These are phyloP conservation scores for Porcisia deanei DNA, from an alignment of 208 protist genomes.

Conservation along the genomic window DNA sequence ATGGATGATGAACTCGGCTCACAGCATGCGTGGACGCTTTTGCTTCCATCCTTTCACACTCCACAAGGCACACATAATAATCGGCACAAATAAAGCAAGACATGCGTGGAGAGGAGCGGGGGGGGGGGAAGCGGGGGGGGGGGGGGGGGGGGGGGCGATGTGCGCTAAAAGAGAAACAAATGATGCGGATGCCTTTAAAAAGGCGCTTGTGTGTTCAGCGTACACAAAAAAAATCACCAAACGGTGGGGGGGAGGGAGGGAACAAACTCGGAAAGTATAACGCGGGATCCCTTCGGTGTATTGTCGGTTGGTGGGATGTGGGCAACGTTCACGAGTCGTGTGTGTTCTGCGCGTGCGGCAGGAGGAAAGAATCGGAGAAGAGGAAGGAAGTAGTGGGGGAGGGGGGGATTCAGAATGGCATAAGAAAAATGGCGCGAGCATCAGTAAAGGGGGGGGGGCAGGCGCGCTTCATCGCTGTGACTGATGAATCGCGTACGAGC, in stretches of 20 bases:
- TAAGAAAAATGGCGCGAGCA: too few species aligned
- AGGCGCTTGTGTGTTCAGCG: not conserved
- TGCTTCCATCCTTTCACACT: not conserved
- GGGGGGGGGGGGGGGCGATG: not conserved
- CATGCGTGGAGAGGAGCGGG: too few species aligned
- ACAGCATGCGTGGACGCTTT: not conserved
- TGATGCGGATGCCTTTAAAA: slow-evolving; percentile 3
- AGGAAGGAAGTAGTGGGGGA: not conserved
- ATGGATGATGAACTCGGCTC: not conserved
- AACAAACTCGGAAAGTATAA: not conserved
- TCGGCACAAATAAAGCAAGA: too few species aligned
- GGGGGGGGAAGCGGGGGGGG: too few species aligned
- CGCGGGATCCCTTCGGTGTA: not conserved
- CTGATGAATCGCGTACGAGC: not conserved
- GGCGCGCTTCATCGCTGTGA: not conserved
- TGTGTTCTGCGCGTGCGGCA: not conserved
- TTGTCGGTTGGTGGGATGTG: not conserved
- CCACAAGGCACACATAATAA: not conserved
- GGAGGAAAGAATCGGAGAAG: not conserved
- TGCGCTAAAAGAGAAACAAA: not conserved
- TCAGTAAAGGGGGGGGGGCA: not conserved
- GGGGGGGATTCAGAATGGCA: not conserved
- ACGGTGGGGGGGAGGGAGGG: not conserved
- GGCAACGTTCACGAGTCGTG: slow-evolving; percentile 5
- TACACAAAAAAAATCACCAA: not conserved